Percentiles rank a stretch among this genome's conserved stretches.
These are phyloP conservation scores for Phytophthora fragariae DNA, from an alignment of 352 stramenopile genomes.

Conservation along the genomic window DNA sequence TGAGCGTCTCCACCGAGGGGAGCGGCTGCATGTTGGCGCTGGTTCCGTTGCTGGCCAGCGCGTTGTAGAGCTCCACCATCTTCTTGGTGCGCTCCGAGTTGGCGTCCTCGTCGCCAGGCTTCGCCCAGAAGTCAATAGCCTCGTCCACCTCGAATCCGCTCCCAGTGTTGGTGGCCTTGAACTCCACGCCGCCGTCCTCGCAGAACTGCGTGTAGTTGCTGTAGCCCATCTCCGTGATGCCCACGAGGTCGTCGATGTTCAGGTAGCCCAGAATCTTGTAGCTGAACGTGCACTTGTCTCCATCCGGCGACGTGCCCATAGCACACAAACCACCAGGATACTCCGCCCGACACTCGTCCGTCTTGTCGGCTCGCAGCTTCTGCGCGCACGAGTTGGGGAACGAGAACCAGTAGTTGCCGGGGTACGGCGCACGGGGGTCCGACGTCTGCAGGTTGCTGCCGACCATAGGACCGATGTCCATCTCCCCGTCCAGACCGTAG, in stretches of 20 bases:
- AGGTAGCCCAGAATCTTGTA: slow-evolving; percentile 65
- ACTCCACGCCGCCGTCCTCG: slow-evolving; percentile 50
- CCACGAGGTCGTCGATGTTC: slow-evolving; percentile 61
- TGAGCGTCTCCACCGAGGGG: slow-evolving; percentile 40
- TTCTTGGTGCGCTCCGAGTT: slow-evolving; percentile 49
- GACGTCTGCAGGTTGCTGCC: slow-evolving; percentile 54
- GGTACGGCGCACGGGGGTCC: slow-evolving; percentile 69
- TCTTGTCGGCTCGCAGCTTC: slow-evolving; percentile 56
- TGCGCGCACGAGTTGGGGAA: slow-evolving; percentile 73
- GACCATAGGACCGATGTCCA: slow-evolving; percentile 58
- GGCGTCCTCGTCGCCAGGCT: slow-evolving; percentile 48
- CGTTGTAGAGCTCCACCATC: slow-evolving; percentile 68
- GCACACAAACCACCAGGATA: slow-evolving; percentile 55
- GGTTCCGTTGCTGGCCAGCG: slow-evolving; percentile 32
- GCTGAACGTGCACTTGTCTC: slow-evolving; percentile 51
- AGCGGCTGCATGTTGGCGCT: slow-evolving; percentile 51
- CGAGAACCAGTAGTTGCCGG: slow-evolving; percentile 84
- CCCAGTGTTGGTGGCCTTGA: slow-evolving; percentile 46
- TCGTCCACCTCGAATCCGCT: slow-evolving; percentile 44
- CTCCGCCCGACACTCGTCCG: slow-evolving; percentile 43
- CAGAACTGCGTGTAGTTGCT: slow-evolving; percentile 54
- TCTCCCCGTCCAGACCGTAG: slow-evolving; percentile 48
- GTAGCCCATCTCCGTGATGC: slow-evolving; percentile 56
- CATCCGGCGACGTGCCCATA: slow-evolving; percentile 47
- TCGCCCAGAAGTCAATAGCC: slow-evolving; percentile 64